Evolutionary conservation across 2,329 filamentous ascomycete species (phyloP).

Genomic region (Talaromyces sp.): DNA sequence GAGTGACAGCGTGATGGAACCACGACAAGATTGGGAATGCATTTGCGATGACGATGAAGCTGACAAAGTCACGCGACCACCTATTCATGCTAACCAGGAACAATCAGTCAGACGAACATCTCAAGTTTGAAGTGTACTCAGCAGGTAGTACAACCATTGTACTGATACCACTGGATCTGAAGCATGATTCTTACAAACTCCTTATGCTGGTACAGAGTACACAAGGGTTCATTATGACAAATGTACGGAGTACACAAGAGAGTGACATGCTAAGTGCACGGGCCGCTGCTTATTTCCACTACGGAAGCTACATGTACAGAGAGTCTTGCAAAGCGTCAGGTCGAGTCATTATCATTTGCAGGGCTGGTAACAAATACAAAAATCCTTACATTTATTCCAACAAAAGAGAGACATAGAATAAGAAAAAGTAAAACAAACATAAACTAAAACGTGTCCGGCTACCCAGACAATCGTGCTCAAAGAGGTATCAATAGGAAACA

Average conservation of each 20-base stretch:
- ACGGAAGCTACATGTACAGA: not conserved
- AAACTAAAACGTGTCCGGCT: not conserved
- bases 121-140: not conserved
- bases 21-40: not conserved
- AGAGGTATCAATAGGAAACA: slow-evolving; percentile 6
- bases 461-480: not conserved
- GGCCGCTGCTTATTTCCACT: not conserved
- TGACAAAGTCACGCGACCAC: slow-evolving; percentile 3
- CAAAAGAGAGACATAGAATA: slow-evolving; percentile 14
- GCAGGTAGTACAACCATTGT: not conserved
- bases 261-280: not conserved
- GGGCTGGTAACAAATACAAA: not conserved
- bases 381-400: slow-evolving; percentile 5
- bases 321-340: not conserved
- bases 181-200: too few species aligned
- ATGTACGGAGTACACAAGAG: not conserved
- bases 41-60: not conserved
- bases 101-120: not conserved
- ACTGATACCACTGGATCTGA: not conserved
- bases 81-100: not conserved
- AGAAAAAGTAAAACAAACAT: not conserved
- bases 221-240: too few species aligned
- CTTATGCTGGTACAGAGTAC: too few species aligned
- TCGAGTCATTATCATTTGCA: slow-evolving; percentile 13
- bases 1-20: not conserved